Conservation (phyloP, 2,329 filamentous ascomycete species). For the Aureobasidium sp. region DNA sequence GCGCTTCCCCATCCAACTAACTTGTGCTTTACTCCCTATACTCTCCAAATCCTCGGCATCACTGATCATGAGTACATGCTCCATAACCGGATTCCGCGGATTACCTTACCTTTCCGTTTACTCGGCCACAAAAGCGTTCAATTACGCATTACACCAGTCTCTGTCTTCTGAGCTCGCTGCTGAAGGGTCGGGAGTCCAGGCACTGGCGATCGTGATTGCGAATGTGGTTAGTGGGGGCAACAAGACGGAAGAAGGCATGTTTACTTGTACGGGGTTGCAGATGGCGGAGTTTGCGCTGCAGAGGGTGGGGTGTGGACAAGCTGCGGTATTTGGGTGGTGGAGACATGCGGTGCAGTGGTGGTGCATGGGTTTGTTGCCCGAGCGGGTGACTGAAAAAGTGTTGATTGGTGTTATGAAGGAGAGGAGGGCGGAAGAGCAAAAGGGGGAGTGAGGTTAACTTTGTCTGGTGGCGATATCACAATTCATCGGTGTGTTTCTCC, state of each 20-base stretch:
- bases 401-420: constrained; percentile 17
- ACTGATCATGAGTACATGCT: constrained; percentile 48
- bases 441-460: neutral
- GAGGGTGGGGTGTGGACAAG: constrained; percentile 22
- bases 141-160: constrained; percentile 34
- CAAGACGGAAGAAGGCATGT: constrained; percentile 21
- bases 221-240: constrained; percentile 26
- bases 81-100: constrained; percentile 36
- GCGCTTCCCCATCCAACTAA: constrained; percentile 46
- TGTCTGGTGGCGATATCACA: neutral
- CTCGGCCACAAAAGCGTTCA: constrained; percentile 41
- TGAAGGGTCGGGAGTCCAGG: constrained; percentile 33
- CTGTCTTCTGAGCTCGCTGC: constrained; percentile 39
- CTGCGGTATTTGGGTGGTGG: constrained; percentile 23
- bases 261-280: constrained; percentile 20
- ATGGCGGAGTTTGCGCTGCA: constrained; percentile 21
- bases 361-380: constrained; percentile 19
- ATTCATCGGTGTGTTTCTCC: neutral
- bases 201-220: constrained; percentile 33
- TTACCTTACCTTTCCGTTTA: constrained; percentile 44
- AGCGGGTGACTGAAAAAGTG: constrained; percentile 13
- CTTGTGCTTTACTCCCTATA: constrained; percentile 39
- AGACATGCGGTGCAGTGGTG: constrained; percentile 22
- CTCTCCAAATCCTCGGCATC: constrained; percentile 36
- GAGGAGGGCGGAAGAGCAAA: constrained; percentile 15